Evolutionary conservation across 805 yeast species (phyloP), one percentile per base, ranked within the genome.

Genomic region (Henningerozyma blattae): DNA sequence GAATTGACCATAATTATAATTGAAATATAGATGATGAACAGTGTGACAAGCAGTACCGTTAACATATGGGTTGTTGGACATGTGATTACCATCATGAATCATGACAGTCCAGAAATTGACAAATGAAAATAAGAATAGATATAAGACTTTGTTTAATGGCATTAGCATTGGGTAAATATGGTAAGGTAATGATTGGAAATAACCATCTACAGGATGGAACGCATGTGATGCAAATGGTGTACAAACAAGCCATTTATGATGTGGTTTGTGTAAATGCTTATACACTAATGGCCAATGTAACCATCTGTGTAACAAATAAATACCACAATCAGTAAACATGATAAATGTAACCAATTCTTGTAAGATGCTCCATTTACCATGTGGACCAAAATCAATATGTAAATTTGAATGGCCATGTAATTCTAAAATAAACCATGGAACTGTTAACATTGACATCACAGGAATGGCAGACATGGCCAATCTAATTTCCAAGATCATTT

Each of bases 31-130:
- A 56, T 91, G 98, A 61, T 91, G 98, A 31, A 89, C 77, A 1
- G 98, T 87, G 64, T 91, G 98, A 61, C 97, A 89, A 5, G 98
- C 98, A 14, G 97, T 87, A 50, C 98, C 98, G 60, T 91, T 91
- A 45, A 91, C 80, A 38, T 85, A 72, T 5, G 96, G 95, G 57
- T 86, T 94, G 58, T 84, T 81, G 29, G 95, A 81, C 67, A 89
- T 59, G 59, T 86, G 91, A 56, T 87, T 91, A 44, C 98, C 98
- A 54, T 91, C 98, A 61, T 91, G 98, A 54, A 91, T 91, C 91
- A 89, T 81, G 28, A 91, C 94, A 12, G 98, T 84, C 98, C 98
- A 91, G 58, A 89, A 78, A 62, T 91, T 89, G 44, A 91, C 95
- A 61, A 86, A 79, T 0, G 89, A 76, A 65, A 91, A 91, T 43